Percentiles rank a stretch among this genome's conserved stretches.
Conservation (phyloP, 2,329 filamentous ascomycete species). For the Aspergillus amoenus region DNA sequence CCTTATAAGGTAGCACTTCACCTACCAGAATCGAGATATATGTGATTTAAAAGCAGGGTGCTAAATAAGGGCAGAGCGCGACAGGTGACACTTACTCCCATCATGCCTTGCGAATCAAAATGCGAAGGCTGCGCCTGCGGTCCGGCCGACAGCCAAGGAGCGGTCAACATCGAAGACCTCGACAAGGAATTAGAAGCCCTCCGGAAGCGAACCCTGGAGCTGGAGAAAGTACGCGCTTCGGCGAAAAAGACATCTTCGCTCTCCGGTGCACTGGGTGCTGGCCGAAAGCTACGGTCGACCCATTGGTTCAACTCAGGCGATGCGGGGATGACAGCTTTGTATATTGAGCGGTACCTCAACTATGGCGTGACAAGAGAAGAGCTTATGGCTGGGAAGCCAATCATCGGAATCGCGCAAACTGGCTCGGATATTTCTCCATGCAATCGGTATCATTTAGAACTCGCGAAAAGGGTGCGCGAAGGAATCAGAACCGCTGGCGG, state of each 20-base stretch:
- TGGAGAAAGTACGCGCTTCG: conserved; percentile 34
- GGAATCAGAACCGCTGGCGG: conserved; percentile 51
- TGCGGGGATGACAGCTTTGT: conserved; percentile 47
- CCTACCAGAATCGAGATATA: neutral
- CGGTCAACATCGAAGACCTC: conserved; percentile 42
- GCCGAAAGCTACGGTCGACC: conserved; percentile 40
- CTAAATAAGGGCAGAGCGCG: neutral
- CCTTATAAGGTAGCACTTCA: conserved; percentile 5
- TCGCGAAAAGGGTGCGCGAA: conserved; percentile 52
- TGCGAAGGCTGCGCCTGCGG: conserved; percentile 38
- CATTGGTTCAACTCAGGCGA: conserved; percentile 48
- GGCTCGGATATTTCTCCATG: conserved; percentile 53
- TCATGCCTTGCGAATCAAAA: conserved; percentile 21
- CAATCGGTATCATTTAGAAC: conserved; percentile 51
- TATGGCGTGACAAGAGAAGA: conserved; percentile 52
- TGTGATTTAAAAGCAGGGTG: neutral
- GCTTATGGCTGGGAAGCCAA: conserved; percentile 50
- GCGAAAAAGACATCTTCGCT: conserved; percentile 19
- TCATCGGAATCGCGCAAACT: conserved; percentile 54
- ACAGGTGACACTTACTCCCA: neutral
- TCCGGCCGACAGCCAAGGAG: conserved; percentile 15
- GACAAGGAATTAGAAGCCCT: conserved; percentile 40
- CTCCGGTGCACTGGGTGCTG: conserved; percentile 7
- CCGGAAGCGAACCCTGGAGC: conserved; percentile 38
- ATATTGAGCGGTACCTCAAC: conserved; percentile 53